A percentile compares a stretch with the other conserved stretches of the same genome.
Evolutionary conservation across 2,329 filamentous ascomycete genomes (phyloP).

Genomic region (Bipolaris gigantea): DNA sequence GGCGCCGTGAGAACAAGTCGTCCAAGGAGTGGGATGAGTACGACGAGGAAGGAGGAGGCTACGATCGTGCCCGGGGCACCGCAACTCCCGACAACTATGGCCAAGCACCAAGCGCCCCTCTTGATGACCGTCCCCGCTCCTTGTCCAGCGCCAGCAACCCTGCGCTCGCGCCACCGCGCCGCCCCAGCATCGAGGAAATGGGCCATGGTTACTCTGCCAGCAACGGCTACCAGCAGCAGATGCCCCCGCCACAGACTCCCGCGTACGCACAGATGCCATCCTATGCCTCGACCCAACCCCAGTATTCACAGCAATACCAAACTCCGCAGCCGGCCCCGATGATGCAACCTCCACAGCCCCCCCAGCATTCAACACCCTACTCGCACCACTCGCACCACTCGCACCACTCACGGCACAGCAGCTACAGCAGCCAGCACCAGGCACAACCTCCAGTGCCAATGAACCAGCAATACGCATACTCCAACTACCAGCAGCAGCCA

Average conservation of each 20-base stretch:
- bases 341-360: constrained; percentile 46
- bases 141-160: constrained; percentile 60
- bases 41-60: constrained; percentile 55
- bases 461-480: constrained; percentile 48
- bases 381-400: constrained; percentile 36
- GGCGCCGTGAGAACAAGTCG: constrained; percentile 74
- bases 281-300: constrained; percentile 38
- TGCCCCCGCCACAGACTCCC: constrained; percentile 46
- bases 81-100: constrained; percentile 55
- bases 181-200: constrained; percentile 52
- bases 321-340: constrained; percentile 39
- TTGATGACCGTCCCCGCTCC: constrained; percentile 59
- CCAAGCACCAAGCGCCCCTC: constrained; percentile 44
- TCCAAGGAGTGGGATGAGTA: constrained; percentile 68
- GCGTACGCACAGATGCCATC: constrained; percentile 46
- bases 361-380: constrained; percentile 35
- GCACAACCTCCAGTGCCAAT: constrained; percentile 36
- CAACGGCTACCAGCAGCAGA: constrained; percentile 44
- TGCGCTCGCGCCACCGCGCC: constrained; percentile 44
- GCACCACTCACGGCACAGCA: constrained; percentile 33
- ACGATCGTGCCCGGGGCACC: constrained; percentile 53
- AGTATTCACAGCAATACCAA: constrained; percentile 40
- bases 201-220: constrained; percentile 44
- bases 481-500: constrained; percentile 33
- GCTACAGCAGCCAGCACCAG: constrained; percentile 36